These are phyloP conservation scores for Chalaropsis ovoidea DNA, from an alignment of 2,329 filamentous ascomycete species.

Conservation along the genomic window DNA sequence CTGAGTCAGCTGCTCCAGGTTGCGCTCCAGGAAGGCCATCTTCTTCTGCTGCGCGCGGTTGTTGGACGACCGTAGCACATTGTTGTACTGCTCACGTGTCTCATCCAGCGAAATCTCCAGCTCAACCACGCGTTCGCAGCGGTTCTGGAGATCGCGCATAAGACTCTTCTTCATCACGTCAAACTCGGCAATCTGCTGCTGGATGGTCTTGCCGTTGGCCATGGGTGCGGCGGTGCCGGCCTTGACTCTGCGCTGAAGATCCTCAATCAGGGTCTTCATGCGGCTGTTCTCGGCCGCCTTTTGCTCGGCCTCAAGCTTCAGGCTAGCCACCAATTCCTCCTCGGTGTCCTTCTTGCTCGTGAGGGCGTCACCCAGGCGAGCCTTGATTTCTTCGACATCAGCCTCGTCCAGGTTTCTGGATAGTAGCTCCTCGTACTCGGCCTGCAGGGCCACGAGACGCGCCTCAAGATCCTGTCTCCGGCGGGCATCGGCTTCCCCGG, in stretches of 20 bases:
- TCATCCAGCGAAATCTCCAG: conserved; percentile 95
- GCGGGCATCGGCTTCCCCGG: conserved; percentile 55
- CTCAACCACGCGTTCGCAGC: conserved; percentile 95
- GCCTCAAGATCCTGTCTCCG: conserved; percentile 67
- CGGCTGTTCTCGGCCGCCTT: conserved; percentile 74
- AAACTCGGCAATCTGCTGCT: conserved; percentile 97
- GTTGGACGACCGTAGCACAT: conserved; percentile 90
- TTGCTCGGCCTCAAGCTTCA: conserved; percentile 64
- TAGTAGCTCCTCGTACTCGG: conserved; percentile 74
- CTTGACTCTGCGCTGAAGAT: conserved; percentile 65
- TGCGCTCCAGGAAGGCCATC: conserved; percentile 98
- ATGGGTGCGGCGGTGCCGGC: conserved; percentile 49
- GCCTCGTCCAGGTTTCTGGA: conserved; percentile 65
- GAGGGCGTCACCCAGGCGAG: conserved; percentile 66
- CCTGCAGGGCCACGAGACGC: conserved; percentile 62
- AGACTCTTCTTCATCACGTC: conserved; percentile 99
- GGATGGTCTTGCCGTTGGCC: conserved; percentile 77
- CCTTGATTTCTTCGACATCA: conserved; percentile 78
- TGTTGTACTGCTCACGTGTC: conserved; percentile 98
- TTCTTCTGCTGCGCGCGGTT: conserved; percentile 99
- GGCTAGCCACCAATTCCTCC: conserved; percentile 61
- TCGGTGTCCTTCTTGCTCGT: conserved; percentile 64
- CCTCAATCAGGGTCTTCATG: conserved; percentile 70
- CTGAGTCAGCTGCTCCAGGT: conserved; percentile 92
- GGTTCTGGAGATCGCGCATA: conserved; percentile 97